Evolutionary conservation across 106 monocot genomes (phyloP).

Genomic region (Triglochin maritima): DNA sequence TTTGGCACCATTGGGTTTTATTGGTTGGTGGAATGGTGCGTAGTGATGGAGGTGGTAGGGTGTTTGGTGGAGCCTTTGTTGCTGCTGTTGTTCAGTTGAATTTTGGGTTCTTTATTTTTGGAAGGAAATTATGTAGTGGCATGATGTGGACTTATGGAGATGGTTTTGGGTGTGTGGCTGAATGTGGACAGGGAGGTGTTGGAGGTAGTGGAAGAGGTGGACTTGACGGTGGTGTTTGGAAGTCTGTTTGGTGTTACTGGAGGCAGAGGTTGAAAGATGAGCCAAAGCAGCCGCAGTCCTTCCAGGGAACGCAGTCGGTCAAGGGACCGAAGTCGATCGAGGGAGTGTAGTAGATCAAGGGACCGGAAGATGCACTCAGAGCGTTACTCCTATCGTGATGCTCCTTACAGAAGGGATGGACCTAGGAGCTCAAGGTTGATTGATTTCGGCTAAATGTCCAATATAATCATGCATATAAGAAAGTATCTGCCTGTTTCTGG

Average conservation of each 20-base stretch:
- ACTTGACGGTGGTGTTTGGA: constrained; percentile 6
- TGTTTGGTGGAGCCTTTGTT: not conserved
- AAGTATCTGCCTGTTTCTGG: too few relatives aligned
- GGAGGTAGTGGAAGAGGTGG: constrained; percentile 7
- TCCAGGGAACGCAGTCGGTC: constrained; percentile 23
- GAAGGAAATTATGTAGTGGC: constrained; percentile 11
- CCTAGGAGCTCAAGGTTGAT: constrained; percentile 7
- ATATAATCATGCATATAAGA: not conserved
- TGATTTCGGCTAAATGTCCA: not conserved
- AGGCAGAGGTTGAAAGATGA: constrained; percentile 17
- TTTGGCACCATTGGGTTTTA: too few relatives aligned
- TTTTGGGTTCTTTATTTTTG: constrained; percentile 4
- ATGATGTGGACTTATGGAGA: constrained; percentile 17
- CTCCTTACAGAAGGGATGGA: constrained; percentile 33
- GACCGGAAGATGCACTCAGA: constrained; percentile 30
- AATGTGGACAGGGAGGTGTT: constrained; percentile 16
- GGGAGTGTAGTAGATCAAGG: constrained; percentile 17
- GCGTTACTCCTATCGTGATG: constrained; percentile 31
- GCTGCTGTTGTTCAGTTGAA: constrained; percentile 3
- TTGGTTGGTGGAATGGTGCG: not conserved
- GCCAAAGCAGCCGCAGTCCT: constrained; percentile 37
- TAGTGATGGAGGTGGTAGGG: constrained; percentile 1
- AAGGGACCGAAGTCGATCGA: constrained; percentile 13
- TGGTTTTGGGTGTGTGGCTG: constrained; percentile 19
- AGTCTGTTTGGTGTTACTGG: not conserved